A percentile compares a stretch with the other conserved stretches of the same genome.
These are phyloP conservation scores for Cyphellophora europaea DNA, from an alignment of 2,329 filamentous ascomycete genomes.

Conservation along the genomic window DNA sequence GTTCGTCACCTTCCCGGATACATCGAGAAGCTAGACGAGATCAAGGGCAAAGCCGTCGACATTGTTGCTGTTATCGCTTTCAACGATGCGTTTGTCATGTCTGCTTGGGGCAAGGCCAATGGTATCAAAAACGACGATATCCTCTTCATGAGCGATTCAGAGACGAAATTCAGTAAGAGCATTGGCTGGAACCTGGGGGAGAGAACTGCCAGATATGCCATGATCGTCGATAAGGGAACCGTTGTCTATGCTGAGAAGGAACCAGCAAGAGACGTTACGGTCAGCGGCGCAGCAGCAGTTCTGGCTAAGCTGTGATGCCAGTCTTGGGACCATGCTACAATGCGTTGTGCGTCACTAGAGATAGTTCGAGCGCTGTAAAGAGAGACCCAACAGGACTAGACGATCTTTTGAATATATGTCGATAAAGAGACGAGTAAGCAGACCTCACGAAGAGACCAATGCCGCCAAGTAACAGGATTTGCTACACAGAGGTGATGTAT, in stretches of 20 bases:
- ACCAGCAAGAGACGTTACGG: slow-evolving; percentile 23
- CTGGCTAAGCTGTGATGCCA: slow-evolving; percentile 28
- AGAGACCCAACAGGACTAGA: too few species aligned
- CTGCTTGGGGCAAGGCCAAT: slow-evolving; percentile 85
- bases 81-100: slow-evolving; percentile 84
- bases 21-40: slow-evolving; percentile 58
- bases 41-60: slow-evolving; percentile 76
- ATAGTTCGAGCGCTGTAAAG: too few species aligned
- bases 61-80: slow-evolving; percentile 69
- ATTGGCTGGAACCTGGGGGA: slow-evolving; percentile 70
- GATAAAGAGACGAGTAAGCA: too few species aligned
- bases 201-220: slow-evolving; percentile 68
- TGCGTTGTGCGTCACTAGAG: too few species aligned
- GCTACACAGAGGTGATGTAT: too few species aligned
- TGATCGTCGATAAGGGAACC: slow-evolving; percentile 76
- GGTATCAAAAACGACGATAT: slow-evolving; percentile 62
- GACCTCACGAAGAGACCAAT: too few species aligned
- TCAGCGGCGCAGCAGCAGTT: slow-evolving; percentile 27
- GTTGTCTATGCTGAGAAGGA: slow-evolving; percentile 73
- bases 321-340: too few species aligned
- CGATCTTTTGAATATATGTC: too few species aligned
- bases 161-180: slow-evolving; percentile 64
- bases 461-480: too few species aligned
- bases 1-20: slow-evolving; percentile 73
- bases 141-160: slow-evolving; percentile 68